phyloP scores from a whole-genome alignment of 2,329 filamentous ascomycete species.

The Rachicladosporium sp. region DNA sequence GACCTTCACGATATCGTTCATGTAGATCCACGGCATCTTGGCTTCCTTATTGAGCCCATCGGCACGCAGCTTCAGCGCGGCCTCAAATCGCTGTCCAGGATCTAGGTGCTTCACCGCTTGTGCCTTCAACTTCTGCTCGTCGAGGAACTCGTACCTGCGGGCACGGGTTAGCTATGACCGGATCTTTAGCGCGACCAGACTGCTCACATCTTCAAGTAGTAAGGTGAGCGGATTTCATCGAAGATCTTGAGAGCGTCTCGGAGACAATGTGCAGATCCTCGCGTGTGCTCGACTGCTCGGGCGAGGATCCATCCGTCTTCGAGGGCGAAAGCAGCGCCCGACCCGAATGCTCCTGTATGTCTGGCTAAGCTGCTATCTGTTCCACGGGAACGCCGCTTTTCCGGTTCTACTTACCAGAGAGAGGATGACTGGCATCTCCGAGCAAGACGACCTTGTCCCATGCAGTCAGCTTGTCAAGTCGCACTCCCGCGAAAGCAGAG shows the following conservation, averaged over 20 bases:
- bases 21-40: constrained; percentile 30
- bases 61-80: constrained; percentile 17
- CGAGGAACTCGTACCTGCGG: constrained; percentile 2
- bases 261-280: constrained; percentile 4
- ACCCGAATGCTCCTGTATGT: constrained; percentile 23
- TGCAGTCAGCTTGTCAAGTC: constrained; percentile 27
- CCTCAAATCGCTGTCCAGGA: constrained; percentile 18
- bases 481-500: constrained; percentile 36
- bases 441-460: constrained; percentile 39
- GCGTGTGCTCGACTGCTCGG: constrained; percentile 17
- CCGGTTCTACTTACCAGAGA: constrained; percentile 8
- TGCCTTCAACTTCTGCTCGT: constrained; percentile 7
- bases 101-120: constrained; percentile 18
- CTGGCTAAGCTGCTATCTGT: too few relatives aligned
- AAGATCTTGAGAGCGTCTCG: constrained; percentile 26
- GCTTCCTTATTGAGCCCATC: constrained; percentile 1
- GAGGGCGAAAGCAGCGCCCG: constrained; percentile 34
- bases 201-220: too few relatives aligned
- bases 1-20: constrained; percentile 26
- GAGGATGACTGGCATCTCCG: constrained; percentile 43
- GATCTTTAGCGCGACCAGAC: too few relatives aligned
- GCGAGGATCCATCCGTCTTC: constrained; percentile 36
- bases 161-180: background rate
- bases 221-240: constrained; percentile 28
- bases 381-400: too few relatives aligned